Evolutionary conservation across 352 stramenopile species (phyloP), one percentile per base, ranked within the genome.

Genomic region (Phytophthora fragariaefolia): DNA sequence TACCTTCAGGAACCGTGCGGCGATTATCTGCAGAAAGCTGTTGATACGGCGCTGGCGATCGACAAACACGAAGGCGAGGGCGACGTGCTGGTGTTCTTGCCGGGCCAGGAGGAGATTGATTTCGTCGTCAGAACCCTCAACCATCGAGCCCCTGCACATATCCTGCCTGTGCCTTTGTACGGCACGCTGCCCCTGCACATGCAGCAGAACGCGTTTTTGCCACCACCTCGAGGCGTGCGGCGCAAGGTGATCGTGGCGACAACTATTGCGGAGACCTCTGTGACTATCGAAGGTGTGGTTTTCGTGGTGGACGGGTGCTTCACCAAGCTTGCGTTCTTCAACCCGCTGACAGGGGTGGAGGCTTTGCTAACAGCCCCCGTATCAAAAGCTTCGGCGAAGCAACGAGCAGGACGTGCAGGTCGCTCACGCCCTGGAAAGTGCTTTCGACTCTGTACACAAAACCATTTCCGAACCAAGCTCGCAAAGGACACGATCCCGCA

Each of bases 231-330:
- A 27, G 68, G 79, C 13, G 58, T 91, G 32, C 72, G 71, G 26
- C 82, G 91, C 30, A 97, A 97, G 62, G 76, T 96, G 24, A 93
- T 95, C 54, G 80, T 95, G 8, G 82, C 90, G 5, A 98, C 94
- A 18, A 98, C 95, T 23, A 98, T 98, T 58, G 94, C 94, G 15
- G 93, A 98, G 76, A 98, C 95, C 15, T 99, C 94, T 0, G 95
- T 99, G 55, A 99, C 98, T 2, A 99, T 99, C 63, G 93, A 97
- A 23, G 97, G 98, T 46, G 95, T 98, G 7, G 80, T 91, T 9
- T 95, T 92, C 52, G 83, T 94, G 26, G 73, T 93, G 3, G 85
- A 95, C 38, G 75, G 72, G 45, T 91, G 84, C 65, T 93, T 96
- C 40, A 82, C 80, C 23, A 95, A 97, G 63, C 77, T 95, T 27